Evolutionary conservation across 2,329 filamentous ascomycete genomes (phyloP), one percentile per base, ranked within the genome.

Genomic region (Furcasterigmium sp.): DNA sequence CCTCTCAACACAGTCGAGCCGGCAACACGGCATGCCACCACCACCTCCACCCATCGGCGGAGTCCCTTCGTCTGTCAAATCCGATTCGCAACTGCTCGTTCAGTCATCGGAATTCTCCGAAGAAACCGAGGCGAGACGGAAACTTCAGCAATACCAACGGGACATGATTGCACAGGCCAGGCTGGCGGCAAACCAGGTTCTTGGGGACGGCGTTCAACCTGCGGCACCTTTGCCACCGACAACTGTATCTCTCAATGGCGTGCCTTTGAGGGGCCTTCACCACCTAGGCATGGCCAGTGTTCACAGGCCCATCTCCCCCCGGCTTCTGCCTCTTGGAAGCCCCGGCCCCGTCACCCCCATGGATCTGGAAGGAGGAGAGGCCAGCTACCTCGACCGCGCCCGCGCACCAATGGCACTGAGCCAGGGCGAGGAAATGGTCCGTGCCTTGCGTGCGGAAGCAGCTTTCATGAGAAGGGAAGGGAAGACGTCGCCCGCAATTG

Each of bases 291-390:
- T 56, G n/a, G 47, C 64, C 8, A 61, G 62, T 13, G 53, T 64
- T 3, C 65, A 67, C 37, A 76, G 72, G 43, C 78, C 78, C 2
- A 44, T 55, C 13, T 74, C 73, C 3, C 75, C 75, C 2, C 60
- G 70, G 21, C 61, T 82, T 6, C 57, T 60, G 34, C 78, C 78
- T 1, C 54, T 79, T 10, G 75, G 76, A 4, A 80, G 77, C 45
- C 77, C 78, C 0, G 78, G 78, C 1, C 77, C 78, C 0, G 77
- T 82, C 13, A 82, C 79, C 2, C 78, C 79, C 2, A 79, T 82
- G 68, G 75, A 78, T 15, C 58, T 83, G 30, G 70, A 68, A 17
- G 56, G 63, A 0, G 39, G 39, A 6, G 55, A 60, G 13, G 59
- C 60, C 30, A 65, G 65, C 23, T 69, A 75, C 29, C 55, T 70